Percentiles rank a stretch among this genome's conserved stretches.
Conservation (phyloP, 2,329 filamentous ascomycete genomes). For the Pestalotiopsis sp. region DNA sequence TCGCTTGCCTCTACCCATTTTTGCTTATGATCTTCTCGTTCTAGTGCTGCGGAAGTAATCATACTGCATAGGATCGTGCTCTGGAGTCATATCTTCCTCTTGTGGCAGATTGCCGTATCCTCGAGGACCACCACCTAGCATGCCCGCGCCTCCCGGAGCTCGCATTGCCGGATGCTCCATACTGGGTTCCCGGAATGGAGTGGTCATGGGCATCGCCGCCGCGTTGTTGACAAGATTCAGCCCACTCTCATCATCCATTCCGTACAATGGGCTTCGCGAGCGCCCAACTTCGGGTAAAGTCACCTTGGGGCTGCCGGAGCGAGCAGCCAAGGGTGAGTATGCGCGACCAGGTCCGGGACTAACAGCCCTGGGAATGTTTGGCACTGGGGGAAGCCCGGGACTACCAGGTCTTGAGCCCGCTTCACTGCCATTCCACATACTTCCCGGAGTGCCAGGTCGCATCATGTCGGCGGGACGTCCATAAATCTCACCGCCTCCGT, state of each 20-base stretch:
- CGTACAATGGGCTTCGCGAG: constrained; percentile 49
- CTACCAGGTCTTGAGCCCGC: constrained; percentile 50
- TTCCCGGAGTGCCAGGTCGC: constrained; percentile 62
- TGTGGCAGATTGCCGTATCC: constrained; percentile 63
- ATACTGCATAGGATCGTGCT: constrained; percentile 49
- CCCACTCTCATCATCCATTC: constrained; percentile 52
- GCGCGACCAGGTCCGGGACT: constrained; percentile 26
- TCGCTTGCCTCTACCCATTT: background rate
- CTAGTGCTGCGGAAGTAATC: constrained; percentile 52
- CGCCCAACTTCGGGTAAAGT: constrained; percentile 28
- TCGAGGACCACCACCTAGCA: constrained; percentile 56
- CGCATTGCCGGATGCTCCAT: constrained; percentile 25
- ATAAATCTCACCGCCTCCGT: constrained; percentile 74
- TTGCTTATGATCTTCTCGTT: constrained; percentile 7
- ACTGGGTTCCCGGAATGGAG: constrained; percentile 34
- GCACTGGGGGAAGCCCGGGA: constrained; percentile 37
- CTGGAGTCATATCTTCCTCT: constrained; percentile 41
- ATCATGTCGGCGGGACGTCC: constrained; percentile 60
- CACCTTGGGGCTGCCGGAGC: constrained; percentile 27
- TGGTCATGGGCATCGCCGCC: constrained; percentile 48
- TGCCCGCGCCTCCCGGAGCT: constrained; percentile 37
- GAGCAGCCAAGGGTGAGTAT: constrained; percentile 18
- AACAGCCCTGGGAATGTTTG: constrained; percentile 17
- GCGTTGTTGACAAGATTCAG: constrained; percentile 54
- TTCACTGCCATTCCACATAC: constrained; percentile 45